Percentiles rank a stretch among this genome's conserved stretches.
These are phyloP conservation scores for Neurospora sp. DNA, from an alignment of 495 filamentous ascomycete species.

Conservation along the genomic window DNA sequence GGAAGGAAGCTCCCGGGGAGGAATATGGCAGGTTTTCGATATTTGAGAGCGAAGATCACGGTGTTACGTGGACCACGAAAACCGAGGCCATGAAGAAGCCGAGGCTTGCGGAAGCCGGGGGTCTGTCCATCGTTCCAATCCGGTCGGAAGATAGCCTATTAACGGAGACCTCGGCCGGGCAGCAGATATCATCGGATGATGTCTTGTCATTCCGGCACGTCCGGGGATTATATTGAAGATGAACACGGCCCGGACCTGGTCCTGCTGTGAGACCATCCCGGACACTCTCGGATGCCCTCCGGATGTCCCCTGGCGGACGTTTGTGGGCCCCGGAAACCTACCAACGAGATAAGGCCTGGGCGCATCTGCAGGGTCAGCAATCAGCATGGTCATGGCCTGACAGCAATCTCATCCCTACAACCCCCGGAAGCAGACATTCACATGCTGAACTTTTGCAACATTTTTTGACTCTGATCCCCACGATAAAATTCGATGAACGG, in stretches of 20 bases:
- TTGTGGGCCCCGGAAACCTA: background rate
- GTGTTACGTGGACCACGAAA: background rate
- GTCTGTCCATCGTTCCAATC: background rate
- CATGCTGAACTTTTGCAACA: background rate
- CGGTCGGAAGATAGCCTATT: background rate
- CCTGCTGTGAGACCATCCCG: background rate
- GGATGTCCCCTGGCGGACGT: background rate
- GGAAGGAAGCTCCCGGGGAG: too few species aligned
- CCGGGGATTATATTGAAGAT: background rate
- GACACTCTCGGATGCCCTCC: background rate
- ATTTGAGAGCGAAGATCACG: too few species aligned
- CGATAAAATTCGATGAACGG: background rate
- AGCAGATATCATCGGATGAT: background rate
- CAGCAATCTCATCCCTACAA: background rate
- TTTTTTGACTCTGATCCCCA: background rate
- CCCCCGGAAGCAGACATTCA: background rate
- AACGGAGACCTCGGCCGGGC: background rate
- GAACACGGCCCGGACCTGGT: background rate
- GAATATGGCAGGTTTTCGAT: too few species aligned
- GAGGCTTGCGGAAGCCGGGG: background rate
- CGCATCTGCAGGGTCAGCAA: background rate
- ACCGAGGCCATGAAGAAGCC: background rate
- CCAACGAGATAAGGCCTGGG: background rate
- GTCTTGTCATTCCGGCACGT: background rate
- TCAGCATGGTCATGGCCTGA: background rate